These are phyloP conservation scores for Claviceps pazoutovae DNA, from an alignment of 2,329 filamentous ascomycete species.

Conservation along the genomic window DNA sequence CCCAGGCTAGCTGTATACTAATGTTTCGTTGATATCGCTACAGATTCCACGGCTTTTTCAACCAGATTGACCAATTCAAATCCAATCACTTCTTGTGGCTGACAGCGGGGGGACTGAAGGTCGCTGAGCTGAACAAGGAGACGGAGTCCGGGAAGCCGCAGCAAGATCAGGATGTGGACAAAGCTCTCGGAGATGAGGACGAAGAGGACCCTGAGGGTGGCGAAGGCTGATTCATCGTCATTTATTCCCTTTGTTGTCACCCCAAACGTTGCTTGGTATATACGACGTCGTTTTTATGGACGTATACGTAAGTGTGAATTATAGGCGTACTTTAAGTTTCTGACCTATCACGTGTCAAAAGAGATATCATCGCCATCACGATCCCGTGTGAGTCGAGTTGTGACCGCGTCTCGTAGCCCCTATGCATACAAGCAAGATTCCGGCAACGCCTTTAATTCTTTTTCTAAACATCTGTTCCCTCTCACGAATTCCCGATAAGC, in stretches of 20 bases:
- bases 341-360: too few relatives aligned
- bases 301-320: too few relatives aligned
- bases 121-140: constrained; percentile 30
- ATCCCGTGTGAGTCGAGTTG: too few relatives aligned
- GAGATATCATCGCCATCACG: too few relatives aligned
- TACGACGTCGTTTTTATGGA: not conserved
- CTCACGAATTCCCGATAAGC: too few relatives aligned
- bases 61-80: constrained; percentile 63
- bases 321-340: too few relatives aligned
- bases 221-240: constrained; percentile 17
- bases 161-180: constrained; percentile 27
- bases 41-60: constrained; percentile 66
- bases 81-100: constrained; percentile 62
- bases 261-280: too few relatives aligned
- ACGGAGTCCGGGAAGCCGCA: constrained; percentile 23
- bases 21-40: not conserved
- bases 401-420: too few relatives aligned
- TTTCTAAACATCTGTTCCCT: too few relatives aligned
- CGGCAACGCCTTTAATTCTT: too few relatives aligned
- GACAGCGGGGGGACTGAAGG: constrained; percentile 53
- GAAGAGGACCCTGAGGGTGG: constrained; percentile 35
- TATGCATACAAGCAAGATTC: too few relatives aligned
- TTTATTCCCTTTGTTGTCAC: too few relatives aligned
- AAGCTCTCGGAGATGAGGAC: constrained; percentile 38
- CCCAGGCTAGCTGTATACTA: constrained; percentile 1